Evolutionary conservation across 2,329 filamentous ascomycete species (phyloP).

Genomic region (Trematosphaeria pertusa): DNA sequence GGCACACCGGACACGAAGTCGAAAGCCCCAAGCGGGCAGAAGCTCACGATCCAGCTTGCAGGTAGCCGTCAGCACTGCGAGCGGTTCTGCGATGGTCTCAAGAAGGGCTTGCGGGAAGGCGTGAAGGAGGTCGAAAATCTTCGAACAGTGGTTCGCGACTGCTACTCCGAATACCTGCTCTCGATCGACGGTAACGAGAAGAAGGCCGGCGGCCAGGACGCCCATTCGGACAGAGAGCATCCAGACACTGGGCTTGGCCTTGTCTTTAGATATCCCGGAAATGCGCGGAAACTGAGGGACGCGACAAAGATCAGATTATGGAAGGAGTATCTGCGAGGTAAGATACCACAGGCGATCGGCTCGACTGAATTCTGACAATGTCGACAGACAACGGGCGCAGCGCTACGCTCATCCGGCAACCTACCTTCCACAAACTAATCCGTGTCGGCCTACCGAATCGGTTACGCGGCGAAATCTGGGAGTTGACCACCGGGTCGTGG

Average conservation of each 20-base stretch:
- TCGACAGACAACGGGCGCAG: constrained; percentile 85
- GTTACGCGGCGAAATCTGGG: constrained; percentile 93
- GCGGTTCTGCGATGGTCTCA: constrained; percentile 93
- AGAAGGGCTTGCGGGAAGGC: constrained; percentile 83
- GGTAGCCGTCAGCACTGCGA: constrained; percentile 90
- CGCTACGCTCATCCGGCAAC: constrained; percentile 88
- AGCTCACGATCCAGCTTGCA: constrained; percentile 89
- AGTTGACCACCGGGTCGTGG: constrained; percentile 88
- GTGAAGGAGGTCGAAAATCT: constrained; percentile 89
- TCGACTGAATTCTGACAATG: constrained; percentile 19
- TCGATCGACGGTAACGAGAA: constrained; percentile 55
- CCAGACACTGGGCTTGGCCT: constrained; percentile 95
- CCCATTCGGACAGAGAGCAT: constrained; percentile 60
- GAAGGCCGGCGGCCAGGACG: constrained; percentile 42
- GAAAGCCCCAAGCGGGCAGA: constrained; percentile 68
- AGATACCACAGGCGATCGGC: constrained; percentile 27
- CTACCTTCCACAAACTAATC: constrained; percentile 97
- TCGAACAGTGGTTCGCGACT: constrained; percentile 79
- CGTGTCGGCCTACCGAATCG: constrained; percentile 93
- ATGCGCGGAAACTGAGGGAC: constrained; percentile 91
- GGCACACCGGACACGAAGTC: constrained; percentile 55
- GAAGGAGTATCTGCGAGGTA: constrained; percentile 85
- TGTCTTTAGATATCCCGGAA: constrained; percentile 92
- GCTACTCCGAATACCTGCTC: constrained; percentile 75
- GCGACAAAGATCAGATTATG: constrained; percentile 96